These are phyloP conservation scores for Dactylellina drechsleri DNA, from an alignment of 2,329 filamentous ascomycete species.

Conservation along the genomic window DNA sequence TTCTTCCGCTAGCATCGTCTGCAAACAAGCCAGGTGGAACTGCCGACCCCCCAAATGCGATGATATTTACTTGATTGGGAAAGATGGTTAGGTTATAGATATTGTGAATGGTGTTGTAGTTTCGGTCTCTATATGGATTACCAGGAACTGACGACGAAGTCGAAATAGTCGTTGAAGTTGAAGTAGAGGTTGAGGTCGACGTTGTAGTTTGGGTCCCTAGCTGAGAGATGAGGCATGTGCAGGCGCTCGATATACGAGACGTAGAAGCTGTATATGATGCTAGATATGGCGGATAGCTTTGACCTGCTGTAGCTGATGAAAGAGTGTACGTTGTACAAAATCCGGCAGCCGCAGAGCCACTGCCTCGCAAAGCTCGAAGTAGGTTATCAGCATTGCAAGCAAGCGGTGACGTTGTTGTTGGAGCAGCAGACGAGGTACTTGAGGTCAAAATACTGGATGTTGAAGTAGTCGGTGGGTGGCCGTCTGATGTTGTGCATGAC, in stretches of 20 bases:
- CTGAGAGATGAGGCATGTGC: not conserved
- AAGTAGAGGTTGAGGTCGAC: slow-evolving; percentile 20
- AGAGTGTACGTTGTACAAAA: too few relatives aligned
- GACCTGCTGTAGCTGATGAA: too few relatives aligned
- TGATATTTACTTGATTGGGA: slow-evolving; percentile 62
- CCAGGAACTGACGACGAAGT: slow-evolving; percentile 18
- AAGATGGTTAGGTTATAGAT: slow-evolving; percentile 64
- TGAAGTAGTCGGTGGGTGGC: slow-evolving; percentile 4
- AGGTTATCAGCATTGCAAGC: not conserved
- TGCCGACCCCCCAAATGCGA: slow-evolving; percentile 60
- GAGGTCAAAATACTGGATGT: not conserved
- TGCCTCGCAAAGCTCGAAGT: not conserved
- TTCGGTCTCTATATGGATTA: slow-evolving; percentile 57
- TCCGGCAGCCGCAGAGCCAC: not conserved
- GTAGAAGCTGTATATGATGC: not conserved
- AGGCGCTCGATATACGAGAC: not conserved
- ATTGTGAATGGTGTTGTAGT: slow-evolving; percentile 61
- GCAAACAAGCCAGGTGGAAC: slow-evolving; percentile 63
- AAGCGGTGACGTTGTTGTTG: not conserved
- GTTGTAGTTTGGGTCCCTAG: not conserved
- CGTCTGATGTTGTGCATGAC: slow-evolving; percentile 18
- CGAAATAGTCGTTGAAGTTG: slow-evolving; percentile 7
- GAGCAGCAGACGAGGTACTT: not conserved
- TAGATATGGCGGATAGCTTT: too few relatives aligned
- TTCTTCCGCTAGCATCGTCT: slow-evolving; percentile 61